These are phyloP conservation scores for Ceratocystis papillata DNA, from an alignment of 2,329 filamentous ascomycete species.

Conservation along the genomic window DNA sequence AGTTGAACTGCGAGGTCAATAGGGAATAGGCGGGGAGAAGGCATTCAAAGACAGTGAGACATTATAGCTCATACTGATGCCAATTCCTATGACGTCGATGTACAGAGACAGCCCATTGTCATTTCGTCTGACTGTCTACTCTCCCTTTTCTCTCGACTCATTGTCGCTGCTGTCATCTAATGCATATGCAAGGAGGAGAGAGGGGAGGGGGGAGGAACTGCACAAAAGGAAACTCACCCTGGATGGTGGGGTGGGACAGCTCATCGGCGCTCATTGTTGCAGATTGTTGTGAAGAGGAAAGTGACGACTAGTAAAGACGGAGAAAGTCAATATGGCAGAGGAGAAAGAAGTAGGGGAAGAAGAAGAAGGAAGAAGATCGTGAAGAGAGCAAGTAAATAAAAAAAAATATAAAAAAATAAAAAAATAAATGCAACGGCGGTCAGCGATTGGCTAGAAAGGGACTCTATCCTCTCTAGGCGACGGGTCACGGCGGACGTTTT, in stretches of 20 bases:
- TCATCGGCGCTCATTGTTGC: constrained; percentile 39
- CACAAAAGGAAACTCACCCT: constrained; percentile 37
- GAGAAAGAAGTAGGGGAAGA: neutral
- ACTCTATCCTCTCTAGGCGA: neutral
- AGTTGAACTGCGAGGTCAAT: neutral
- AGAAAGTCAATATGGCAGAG: neutral
- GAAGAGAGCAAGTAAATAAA: constrained; percentile 9
- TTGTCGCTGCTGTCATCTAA: neutral
- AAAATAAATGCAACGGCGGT: neutral
- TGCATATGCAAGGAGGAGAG: neutral
- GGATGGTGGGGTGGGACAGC: constrained; percentile 47
- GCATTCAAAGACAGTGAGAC: too few relatives aligned
- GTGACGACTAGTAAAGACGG: neutral
- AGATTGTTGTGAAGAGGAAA: constrained; percentile 20
- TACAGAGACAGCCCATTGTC: neutral
- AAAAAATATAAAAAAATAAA: constrained; percentile 2
- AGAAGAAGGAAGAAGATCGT: neutral
- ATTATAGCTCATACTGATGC: neutral
- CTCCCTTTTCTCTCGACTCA: neutral
- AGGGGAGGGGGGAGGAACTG: too few relatives aligned
- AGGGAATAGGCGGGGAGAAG: neutral
- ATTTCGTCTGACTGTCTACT: neutral
- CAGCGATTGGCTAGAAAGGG: neutral
- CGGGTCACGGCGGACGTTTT: neutral
- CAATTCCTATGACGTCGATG: neutral